Evolutionary conservation across 2,329 filamentous ascomycete genomes (phyloP).

Genomic region (Arthrinium puccinioides): DNA sequence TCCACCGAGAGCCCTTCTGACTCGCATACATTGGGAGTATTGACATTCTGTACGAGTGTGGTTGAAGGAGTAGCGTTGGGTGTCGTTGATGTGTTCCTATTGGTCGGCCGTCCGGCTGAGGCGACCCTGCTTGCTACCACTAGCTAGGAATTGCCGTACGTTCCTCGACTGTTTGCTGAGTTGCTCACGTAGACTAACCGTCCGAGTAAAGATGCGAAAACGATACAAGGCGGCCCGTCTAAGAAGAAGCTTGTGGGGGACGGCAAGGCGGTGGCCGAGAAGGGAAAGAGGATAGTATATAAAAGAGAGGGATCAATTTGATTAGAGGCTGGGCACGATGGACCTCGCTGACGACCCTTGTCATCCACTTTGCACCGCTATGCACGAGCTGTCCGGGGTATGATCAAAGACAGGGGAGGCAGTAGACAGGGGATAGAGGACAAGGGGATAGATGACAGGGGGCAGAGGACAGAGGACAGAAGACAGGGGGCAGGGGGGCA

Average conservation of each 20-base stretch:
- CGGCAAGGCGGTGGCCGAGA: conserved; percentile 12
- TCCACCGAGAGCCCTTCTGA: conserved; percentile 15
- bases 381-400: conserved; percentile 16
- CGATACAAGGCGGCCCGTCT: conserved; percentile 13
- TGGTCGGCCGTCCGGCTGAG: neutral
- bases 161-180: conserved; percentile 10
- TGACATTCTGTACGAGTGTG: conserved; percentile 8
- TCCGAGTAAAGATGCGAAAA: conserved; percentile 10
- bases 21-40: conserved; percentile 13
- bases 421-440: conserved; percentile 4
- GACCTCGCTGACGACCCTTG: conserved; percentile 17
- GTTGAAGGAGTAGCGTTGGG: neutral
- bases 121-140: conserved; percentile 9
- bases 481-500: too few species aligned
- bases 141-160: conserved; percentile 12
- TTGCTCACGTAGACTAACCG: conserved; percentile 5
- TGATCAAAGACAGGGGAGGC: conserved; percentile 8
- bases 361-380: conserved; percentile 19
- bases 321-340: conserved; percentile 18
- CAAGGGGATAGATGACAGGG: too few species aligned
- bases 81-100: neutral
- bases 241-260: conserved; percentile 16
- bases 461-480: too few species aligned
- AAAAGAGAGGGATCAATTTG: conserved; percentile 13
- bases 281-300: conserved; percentile 20